Base-by-base conservation (phyloP, 768 basidiomycete genomes). In the Collybia nuda region DNA sequence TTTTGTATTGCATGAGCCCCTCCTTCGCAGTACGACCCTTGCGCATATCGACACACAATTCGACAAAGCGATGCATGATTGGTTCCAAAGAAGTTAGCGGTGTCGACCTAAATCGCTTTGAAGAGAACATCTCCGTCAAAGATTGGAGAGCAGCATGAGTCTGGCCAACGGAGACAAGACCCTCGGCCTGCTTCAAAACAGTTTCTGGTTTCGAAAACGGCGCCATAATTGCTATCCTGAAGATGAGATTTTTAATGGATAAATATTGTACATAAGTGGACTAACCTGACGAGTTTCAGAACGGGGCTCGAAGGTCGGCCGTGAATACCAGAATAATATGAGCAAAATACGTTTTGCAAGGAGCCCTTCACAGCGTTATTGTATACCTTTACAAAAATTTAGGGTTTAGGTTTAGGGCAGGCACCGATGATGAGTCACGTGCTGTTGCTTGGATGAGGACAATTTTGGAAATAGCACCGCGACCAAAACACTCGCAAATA, bases 1-100 rank as follows among this genome's bases (percentile, higher is more conserved):
- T 98, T 75, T 97, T 98, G 82, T 92, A 97, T 64, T 93, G 88
- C 85, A 96, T 92, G 42, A 98, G 82, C 19, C 93, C 95, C 64
- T 95, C 93, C 68, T 96, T 94, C 19, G 94, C 95, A 22, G 90
- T 87, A 22, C 93, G 81, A 0, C 94, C 94, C 69, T 95, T 94
- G 57, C 93, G 84, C 80, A 97, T 86, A 54, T 93, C 88, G 53
- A 98, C 93, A 65, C 93, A 98, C 42, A 99, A 88, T 63, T 95
- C 91, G 73, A 98, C 84, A 73, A 96, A 98, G 51, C 93, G 88
- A 57, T 93, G 73, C 80, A 98, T 88, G 68, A 98, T 97, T 46
- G 97, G 97, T 67, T 98, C 96, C 42, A 98, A 82, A 3, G 90
- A 84, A 2, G 84, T 74, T 21, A 98, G 73, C 0, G 95, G 90